These are phyloP conservation scores for Trypanosoma cruzi DNA, from an alignment of 208 protist species.

Conservation along the genomic window DNA sequence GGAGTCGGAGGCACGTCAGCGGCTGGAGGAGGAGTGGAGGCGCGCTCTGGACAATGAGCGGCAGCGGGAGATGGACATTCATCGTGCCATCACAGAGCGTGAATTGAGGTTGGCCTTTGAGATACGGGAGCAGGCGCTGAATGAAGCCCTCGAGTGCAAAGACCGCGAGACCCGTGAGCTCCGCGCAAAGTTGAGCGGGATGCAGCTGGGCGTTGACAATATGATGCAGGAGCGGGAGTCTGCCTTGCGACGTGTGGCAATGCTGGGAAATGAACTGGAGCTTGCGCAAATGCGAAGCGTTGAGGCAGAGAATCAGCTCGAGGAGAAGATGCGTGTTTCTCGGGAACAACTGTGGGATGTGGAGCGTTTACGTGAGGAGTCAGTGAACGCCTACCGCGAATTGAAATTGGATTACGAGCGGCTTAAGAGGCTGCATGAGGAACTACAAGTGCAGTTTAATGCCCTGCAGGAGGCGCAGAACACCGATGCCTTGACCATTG, in stretches of 20 bases:
- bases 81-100: constrained; percentile 47
- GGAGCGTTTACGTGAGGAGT: constrained; percentile 33
- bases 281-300: constrained; percentile 50
- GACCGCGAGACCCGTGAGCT: constrained; percentile 47
- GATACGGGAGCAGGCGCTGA: constrained; percentile 52
- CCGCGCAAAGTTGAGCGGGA: constrained; percentile 42
- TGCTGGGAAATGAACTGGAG: constrained; percentile 79
- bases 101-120: constrained; percentile 48
- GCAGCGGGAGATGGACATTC: constrained; percentile 46
- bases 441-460: constrained; percentile 35
- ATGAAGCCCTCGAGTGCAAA: constrained; percentile 37
- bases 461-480: constrained; percentile 22
- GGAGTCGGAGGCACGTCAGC: constrained; percentile 52
- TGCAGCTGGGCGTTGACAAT: constrained; percentile 48
- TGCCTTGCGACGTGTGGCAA: constrained; percentile 52
- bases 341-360: constrained; percentile 29
- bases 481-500: background rate
- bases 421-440: constrained; percentile 27
- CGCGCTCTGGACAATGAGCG: constrained; percentile 48
- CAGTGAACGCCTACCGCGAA: constrained; percentile 20
- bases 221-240: constrained; percentile 71
- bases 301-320: constrained; percentile 38
- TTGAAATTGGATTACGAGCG: constrained; percentile 30
- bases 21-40: constrained; percentile 68
- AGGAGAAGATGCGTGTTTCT: constrained; percentile 32